Base-by-base conservation (phyloP, 1,284 basidiomycete genomes). In the Leccinum insolens region DNA sequence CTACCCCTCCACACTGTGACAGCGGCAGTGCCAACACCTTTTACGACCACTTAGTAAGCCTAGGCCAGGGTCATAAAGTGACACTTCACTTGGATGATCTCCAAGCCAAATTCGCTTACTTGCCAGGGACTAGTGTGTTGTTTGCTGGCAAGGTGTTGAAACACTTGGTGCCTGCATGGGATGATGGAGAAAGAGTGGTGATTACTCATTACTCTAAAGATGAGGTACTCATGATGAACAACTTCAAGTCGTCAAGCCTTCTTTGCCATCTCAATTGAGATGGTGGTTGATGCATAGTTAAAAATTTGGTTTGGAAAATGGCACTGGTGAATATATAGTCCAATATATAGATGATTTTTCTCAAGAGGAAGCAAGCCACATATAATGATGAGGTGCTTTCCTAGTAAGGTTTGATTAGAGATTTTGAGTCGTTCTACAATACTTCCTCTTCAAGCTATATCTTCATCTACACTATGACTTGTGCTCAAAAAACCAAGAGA, bases 161-260 rank as follows among this genome's bases (percentile, higher is more conserved):
- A 7, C 61, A 69, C 20, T 68, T 41, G 0, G 61, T 69, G 7
- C 62, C 59, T 34, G 5, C 6, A 9, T 65, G 67, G 63, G 17
- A 7, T 12, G 11, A 55, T 46, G 67, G 67, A 5, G 61, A 69
- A 25, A 64, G 68, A 22, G 49, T 68, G 17, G 67, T 46, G 6
- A 22, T 69, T 37, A 52, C 63, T 39, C 65, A 70, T 39, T 70
- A 69, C 41, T 37, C 62, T 9, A 70, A 70, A 46, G 69, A 70
- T 64, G 62, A 69, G 46, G 68, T 69, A 4, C 69, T n/a, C n/a
- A n/a, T n/a, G n/a, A 63, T 62, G 39, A 70, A 11, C 7, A 9
- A 8, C 39, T 70, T 2, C 41, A 65, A 3, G 46, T 69, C 2
- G 8, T n/a, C 5, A 62, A 49, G 57, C 68, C 64, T 22, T 52